Conservation (phyloP, 2,329 filamentous ascomycete species). For the Aspergillus sp. region DNA sequence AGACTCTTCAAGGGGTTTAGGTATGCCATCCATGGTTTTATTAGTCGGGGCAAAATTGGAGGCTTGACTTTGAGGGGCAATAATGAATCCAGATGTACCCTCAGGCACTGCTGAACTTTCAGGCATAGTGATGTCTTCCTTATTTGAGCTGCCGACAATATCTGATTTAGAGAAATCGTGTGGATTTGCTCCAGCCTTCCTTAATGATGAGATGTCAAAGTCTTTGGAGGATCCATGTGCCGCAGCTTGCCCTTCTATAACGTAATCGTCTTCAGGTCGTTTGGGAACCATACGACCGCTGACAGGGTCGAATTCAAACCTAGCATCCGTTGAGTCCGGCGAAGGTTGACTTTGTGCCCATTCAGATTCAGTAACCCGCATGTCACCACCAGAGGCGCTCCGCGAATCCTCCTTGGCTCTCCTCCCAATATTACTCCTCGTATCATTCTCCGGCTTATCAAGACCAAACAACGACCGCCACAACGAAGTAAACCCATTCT, state of each 20-base stretch:
- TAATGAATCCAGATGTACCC: not conserved
- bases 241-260: not conserved
- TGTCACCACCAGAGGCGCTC: too few relatives aligned
- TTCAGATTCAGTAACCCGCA: too few relatives aligned
- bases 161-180: not conserved
- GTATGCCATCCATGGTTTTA: not conserved
- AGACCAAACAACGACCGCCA: constrained; percentile 29
- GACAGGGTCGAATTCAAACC: constrained; percentile 43
- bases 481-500: constrained; percentile 29
- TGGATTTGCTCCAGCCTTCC: not conserved
- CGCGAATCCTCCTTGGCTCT: not conserved
- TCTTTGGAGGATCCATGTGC: not conserved
- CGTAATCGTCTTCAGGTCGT: not conserved
- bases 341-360: not conserved
- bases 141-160: not conserved
- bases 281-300: constrained; percentile 41
- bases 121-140: not conserved
- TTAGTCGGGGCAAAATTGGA: not conserved
- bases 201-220: not conserved
- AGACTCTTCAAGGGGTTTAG: not conserved
- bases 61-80: not conserved
- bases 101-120: not conserved
- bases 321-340: not conserved
- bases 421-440: not conserved
- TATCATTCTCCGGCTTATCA: not conserved